Percentiles rank a stretch among this genome's conserved stretches.
Conservation (phyloP, 1,284 basidiomycete species). For the Boletellus deceptivus region DNA sequence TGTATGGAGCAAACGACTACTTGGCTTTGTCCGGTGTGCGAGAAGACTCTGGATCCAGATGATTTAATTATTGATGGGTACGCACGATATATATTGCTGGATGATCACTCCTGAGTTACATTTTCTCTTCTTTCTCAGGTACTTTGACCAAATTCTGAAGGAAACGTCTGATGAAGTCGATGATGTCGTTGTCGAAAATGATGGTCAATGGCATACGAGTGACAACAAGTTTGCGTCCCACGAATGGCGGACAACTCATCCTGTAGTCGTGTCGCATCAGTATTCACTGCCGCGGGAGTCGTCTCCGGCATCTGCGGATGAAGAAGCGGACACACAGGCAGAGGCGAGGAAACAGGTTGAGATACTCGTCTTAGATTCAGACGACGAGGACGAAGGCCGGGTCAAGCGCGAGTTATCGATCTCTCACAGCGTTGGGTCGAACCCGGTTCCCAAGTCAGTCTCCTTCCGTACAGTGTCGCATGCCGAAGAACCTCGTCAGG, state of each 20-base stretch:
- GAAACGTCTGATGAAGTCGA: slow-evolving; percentile 79
- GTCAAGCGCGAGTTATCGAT: slow-evolving; percentile 73
- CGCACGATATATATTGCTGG: slow-evolving; percentile 27
- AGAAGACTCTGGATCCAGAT: slow-evolving; percentile 71
- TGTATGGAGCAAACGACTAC: slow-evolving; percentile 97
- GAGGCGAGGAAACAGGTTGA: slow-evolving; percentile 48
- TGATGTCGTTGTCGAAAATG: slow-evolving; percentile 89
- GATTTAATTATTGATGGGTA: slow-evolving; percentile 93
- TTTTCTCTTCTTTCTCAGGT: slow-evolving; percentile 44
- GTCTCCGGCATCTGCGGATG: slow-evolving; percentile 34
- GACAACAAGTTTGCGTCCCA: slow-evolving; percentile 82
- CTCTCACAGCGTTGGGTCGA: slow-evolving; percentile 48
- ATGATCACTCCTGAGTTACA: not conserved
- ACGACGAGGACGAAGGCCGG: slow-evolving; percentile 68
- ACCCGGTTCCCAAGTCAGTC: slow-evolving; percentile 23
- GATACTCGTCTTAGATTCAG: slow-evolving; percentile 76
- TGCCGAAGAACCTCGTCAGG: slow-evolving; percentile 22
- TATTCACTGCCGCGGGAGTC: slow-evolving; percentile 36
- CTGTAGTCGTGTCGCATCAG: slow-evolving; percentile 28
- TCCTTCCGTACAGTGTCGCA: slow-evolving; percentile 17
- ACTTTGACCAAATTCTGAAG: slow-evolving; percentile 80
- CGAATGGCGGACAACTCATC: slow-evolving; percentile 63
- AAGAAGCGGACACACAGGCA: slow-evolving; percentile 43
- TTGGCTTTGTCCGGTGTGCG: slow-evolving; percentile 96
- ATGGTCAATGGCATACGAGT: slow-evolving; percentile 93